These are phyloP conservation scores for Staphylotrichum tortipilum DNA, from an alignment of 495 filamentous ascomycete genomes.

Conservation along the genomic window DNA sequence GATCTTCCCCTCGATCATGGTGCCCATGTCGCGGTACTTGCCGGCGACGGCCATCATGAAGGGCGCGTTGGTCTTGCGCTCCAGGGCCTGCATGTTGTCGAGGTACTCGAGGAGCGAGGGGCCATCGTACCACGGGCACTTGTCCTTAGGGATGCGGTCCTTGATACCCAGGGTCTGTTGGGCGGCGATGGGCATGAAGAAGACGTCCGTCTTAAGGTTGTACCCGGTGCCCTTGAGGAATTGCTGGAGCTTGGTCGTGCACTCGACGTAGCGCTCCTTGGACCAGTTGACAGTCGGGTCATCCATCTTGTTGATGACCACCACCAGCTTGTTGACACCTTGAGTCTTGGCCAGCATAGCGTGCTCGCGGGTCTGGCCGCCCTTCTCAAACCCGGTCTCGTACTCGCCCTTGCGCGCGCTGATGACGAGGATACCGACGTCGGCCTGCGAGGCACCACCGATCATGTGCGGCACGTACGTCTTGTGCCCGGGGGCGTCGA, in stretches of 20 bases:
- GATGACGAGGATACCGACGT: slow-evolving; percentile 93
- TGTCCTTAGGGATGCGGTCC: slow-evolving; percentile 67
- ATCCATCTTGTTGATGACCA: slow-evolving; percentile 99
- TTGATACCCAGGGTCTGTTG: slow-evolving; percentile 80
- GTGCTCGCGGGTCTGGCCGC: slow-evolving; percentile 95
- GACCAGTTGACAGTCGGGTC: slow-evolving; percentile 94
- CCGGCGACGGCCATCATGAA: slow-evolving; percentile 98
- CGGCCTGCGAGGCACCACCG: slow-evolving; percentile 87
- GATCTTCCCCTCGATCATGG: slow-evolving; percentile 94
- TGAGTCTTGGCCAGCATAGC: slow-evolving; percentile 97
- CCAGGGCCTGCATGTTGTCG: slow-evolving; percentile 79
- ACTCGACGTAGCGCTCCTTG: slow-evolving; percentile 83
- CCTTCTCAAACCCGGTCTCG: slow-evolving; percentile 99
- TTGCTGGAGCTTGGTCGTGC: slow-evolving; percentile 73
- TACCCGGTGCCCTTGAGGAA: slow-evolving; percentile 91
- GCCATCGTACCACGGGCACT: slow-evolving; percentile 76
- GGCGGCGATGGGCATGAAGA: slow-evolving; percentile 94
- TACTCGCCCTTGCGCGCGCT: slow-evolving; percentile 97
- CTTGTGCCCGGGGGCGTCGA: slow-evolving; percentile 96
- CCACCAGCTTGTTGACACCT: slow-evolving; percentile 86
- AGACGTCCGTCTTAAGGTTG: slow-evolving; percentile 81
- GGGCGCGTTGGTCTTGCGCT: slow-evolving; percentile 92
- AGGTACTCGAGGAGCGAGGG: slow-evolving; percentile 94
- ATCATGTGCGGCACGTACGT: slow-evolving; percentile 96
- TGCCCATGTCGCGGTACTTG: slow-evolving; percentile 97